phyloP scores from a whole-genome alignment of 2,329 filamentous ascomycete genomes.

The Botrytis deweyae region DNA sequence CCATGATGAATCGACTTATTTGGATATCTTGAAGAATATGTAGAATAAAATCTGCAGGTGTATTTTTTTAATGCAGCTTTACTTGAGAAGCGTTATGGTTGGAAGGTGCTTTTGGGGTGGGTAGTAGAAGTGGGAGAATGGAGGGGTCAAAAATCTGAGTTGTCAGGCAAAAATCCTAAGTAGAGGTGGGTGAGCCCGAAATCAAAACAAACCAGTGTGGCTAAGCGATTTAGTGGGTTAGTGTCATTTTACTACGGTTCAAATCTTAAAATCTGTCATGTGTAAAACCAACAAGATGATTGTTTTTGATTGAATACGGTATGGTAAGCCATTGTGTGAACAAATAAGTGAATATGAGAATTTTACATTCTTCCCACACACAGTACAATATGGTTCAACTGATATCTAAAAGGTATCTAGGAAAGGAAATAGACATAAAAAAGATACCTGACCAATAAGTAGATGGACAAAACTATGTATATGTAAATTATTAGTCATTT shows the following conservation, averaged over 20 bases:
- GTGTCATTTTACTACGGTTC: neutral
- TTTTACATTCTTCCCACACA: neutral
- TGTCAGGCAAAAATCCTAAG: constrained; percentile 19
- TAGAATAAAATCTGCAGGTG: constrained; percentile 11
- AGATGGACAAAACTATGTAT: neutral
- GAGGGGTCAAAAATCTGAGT: constrained; percentile 22
- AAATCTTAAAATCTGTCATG: neutral
- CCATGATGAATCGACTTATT: constrained; percentile 27
- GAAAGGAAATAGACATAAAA: neutral
- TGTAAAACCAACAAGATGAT: neutral
- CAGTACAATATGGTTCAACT: neutral
- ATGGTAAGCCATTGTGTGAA: neutral
- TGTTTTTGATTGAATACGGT: neutral
- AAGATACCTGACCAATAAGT: neutral
- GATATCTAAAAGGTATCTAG: too few relatives aligned
- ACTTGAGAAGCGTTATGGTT: constrained; percentile 15
- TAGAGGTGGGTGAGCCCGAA: neutral
- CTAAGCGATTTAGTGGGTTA: constrained; percentile 15
- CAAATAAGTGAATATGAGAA: neutral
- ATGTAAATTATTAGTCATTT: neutral
- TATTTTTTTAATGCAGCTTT: constrained; percentile 4
- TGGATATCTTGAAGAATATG: neutral
- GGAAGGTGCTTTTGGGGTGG: constrained; percentile 18
- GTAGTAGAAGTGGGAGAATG: constrained; percentile 18
- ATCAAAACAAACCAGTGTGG: constrained; percentile 16